phyloP scores from a whole-genome alignment of 768 basidiomycete species.

The Flagelloscypha sp. region DNA sequence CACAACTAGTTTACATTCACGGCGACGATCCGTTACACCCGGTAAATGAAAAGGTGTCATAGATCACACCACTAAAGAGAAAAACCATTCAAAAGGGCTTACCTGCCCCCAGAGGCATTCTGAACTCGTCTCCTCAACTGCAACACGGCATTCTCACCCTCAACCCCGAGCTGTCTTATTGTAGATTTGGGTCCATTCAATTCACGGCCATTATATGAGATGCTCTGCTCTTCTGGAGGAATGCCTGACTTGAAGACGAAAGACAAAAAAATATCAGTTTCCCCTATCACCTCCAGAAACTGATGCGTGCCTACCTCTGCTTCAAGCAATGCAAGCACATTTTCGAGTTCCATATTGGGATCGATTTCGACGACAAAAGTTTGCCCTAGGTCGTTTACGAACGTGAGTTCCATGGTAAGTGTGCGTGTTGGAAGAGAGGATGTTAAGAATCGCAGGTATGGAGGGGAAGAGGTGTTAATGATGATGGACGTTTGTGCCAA shows the following conservation, averaged over 20 bases:
- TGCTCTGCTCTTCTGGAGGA: slow-evolving; percentile 61
- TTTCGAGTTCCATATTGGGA: slow-evolving; percentile 83
- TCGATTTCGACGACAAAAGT: slow-evolving; percentile 75
- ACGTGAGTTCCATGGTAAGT: slow-evolving; percentile 58
- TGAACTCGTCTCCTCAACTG: slow-evolving; percentile 55
- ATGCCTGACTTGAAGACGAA: slow-evolving; percentile 55
- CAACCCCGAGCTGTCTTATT: slow-evolving; percentile 55
- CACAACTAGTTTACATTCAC: too few species aligned
- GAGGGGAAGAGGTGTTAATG: background rate
- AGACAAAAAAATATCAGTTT: slow-evolving; percentile 22
- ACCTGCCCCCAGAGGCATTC: slow-evolving; percentile 35
- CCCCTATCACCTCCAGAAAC: too few species aligned
- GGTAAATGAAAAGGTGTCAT: too few species aligned
- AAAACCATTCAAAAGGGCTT: background rate
- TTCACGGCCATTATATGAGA: slow-evolving; percentile 60
- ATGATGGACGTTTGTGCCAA: too few species aligned
- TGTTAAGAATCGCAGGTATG: slow-evolving; percentile 1
- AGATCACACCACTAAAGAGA: background rate
- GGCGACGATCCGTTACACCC: too few species aligned
- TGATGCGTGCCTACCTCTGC: too few species aligned
- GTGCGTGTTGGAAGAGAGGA: background rate
- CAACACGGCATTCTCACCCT: slow-evolving; percentile 53
- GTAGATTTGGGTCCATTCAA: slow-evolving; percentile 60
- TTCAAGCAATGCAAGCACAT: slow-evolving; percentile 89
- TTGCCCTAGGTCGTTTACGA: slow-evolving; percentile 59